Evolutionary conservation across 257 asterid species (phyloP), one percentile per base, ranked within the genome.

Genomic region (Rhazya stricta): DNA sequence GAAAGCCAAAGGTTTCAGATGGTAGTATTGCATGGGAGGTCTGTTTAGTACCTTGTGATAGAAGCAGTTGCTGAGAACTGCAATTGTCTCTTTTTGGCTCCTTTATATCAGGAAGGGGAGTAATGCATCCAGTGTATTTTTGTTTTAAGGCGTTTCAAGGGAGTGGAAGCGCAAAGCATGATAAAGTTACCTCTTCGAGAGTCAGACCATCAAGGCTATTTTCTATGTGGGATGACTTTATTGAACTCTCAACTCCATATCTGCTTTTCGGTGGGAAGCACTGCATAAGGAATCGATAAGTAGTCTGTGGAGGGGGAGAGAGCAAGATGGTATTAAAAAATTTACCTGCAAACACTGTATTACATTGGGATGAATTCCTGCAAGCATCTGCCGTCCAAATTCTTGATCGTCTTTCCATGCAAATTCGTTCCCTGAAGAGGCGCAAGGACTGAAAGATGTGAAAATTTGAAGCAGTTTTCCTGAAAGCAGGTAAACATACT

Each of bases 321-420:
- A 39, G 43, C 43, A 39, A 39, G 7, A 39, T 39, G 4, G 43
- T 2, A n/a, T 16, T 9, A n/a, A 57, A 57, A 25, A 13, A 57
- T 57, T 57, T 57, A 86, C 86, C 88, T 76, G 79, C 54, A 87
- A 76, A 75, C 86, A 61, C 69, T 80, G 74, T 66, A 87, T 87
- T n/a, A 79, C 75, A 1, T 80, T 77, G 70, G 91, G 84, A 86
- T 84, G 84, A 36, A 79, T 81, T 81, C 91, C 89, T 16, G 91
- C 85, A 66, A 87, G 87, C 91, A 87, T 87, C 71, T 87, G 87
- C 3, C 82, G 79, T 39, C 83, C 83, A 73, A 84, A 87, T 81
- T 86, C 85, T 23, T 81, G 77, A 32, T 86, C 91, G 36, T 83
- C 81, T 79, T 69, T 86, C 89, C 87, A 84, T 13, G 77, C 86